Percentiles rank a stretch among this genome's conserved stretches.
Conservation (phyloP, 208 protist species). For the Lotmaria passim region DNA sequence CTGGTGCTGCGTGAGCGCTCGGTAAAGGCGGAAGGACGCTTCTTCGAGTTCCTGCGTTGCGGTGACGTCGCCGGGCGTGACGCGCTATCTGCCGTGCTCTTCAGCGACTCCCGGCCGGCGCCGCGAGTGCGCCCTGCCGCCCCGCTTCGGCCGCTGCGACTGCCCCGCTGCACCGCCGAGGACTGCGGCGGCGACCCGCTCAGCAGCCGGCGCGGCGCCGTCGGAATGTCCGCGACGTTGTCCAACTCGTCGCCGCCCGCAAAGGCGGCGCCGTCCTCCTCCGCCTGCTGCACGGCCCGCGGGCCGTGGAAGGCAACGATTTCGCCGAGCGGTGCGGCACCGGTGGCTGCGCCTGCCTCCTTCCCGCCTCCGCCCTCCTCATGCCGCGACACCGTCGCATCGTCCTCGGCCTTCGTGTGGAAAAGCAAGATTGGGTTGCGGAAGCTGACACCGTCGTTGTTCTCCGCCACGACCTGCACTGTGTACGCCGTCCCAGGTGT, state of each 20-base stretch:
- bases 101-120: slow-evolving; percentile 10
- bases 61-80: slow-evolving; percentile 6
- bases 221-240: slow-evolving; percentile 32
- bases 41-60: slow-evolving; percentile 10
- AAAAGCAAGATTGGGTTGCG: slow-evolving; percentile 83
- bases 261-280: slow-evolving; percentile 3
- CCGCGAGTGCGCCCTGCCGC: background rate
- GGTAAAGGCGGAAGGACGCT: background rate
- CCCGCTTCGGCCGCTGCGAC: slow-evolving; percentile 15
- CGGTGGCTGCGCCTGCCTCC: slow-evolving; percentile 1
- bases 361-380: slow-evolving; percentile 27
- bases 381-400: slow-evolving; percentile 49
- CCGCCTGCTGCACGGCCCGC: slow-evolving; percentile 19
- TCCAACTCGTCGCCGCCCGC: background rate
- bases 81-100: background rate
- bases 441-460: slow-evolving; percentile 81
- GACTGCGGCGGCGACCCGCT: background rate
- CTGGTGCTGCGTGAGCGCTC: slow-evolving; percentile 11
- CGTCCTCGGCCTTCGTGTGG: slow-evolving; percentile 65
- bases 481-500: slow-evolving; percentile 79
- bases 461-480: slow-evolving; percentile 84
- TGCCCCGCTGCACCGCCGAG: slow-evolving; percentile 1
- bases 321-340: slow-evolving; percentile 17
- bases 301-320: slow-evolving; percentile 33
- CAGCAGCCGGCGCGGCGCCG: slow-evolving; percentile 4